Base-by-base conservation (phyloP, 495 filamentous ascomycete species). In the Aspergillus kassunensis region DNA sequence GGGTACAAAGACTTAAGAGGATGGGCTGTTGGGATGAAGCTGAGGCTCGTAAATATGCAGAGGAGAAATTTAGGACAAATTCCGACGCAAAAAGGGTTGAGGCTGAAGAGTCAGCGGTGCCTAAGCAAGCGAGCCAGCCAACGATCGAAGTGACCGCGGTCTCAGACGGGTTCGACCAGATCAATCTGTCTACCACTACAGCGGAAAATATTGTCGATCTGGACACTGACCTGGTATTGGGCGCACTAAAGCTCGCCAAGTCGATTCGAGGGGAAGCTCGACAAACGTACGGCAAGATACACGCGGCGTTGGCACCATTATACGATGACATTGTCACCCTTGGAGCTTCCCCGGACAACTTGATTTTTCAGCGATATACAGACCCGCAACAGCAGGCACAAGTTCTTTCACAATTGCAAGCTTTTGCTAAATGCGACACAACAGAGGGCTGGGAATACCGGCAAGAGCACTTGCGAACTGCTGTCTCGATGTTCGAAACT, bases 11-110 rank as follows among this genome's bases (percentile, higher is more conserved):
- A 53, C 70, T 99, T 27, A 83, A 86, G 60, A 78, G 76, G 24
- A 96, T 99, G 81, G 90, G 86, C 6, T 86, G 88, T 58, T 99
- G 95, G 95, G 87, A 92, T 62, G 95, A 99, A 63, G 64, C 70
- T 5, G 93, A 96, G 62, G 93, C 93, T 0, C 78, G 92, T 44
- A 80, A 78, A 60, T 73, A 87, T 54, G 85, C 87, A 23, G 93
- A 97, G 54, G 83, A 88, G 19, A 77, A 80, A 2, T 80, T 89
- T 71, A 78, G 77, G 54, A 80, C 82, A 51, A 85, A 85, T 52
- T 72, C 82, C 18, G 82, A 89, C 44, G 73, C 80, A 12, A 70
- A 83, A 51, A 75, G 71, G 43, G 74, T 73, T 18, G 76, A 74
- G 54, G 65, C 75, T 19, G 72, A 78, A 52, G 80, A 81, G 42